These are phyloP conservation scores for Collybiopsis confluens DNA, from an alignment of 768 basidiomycete genomes.

Conservation along the genomic window DNA sequence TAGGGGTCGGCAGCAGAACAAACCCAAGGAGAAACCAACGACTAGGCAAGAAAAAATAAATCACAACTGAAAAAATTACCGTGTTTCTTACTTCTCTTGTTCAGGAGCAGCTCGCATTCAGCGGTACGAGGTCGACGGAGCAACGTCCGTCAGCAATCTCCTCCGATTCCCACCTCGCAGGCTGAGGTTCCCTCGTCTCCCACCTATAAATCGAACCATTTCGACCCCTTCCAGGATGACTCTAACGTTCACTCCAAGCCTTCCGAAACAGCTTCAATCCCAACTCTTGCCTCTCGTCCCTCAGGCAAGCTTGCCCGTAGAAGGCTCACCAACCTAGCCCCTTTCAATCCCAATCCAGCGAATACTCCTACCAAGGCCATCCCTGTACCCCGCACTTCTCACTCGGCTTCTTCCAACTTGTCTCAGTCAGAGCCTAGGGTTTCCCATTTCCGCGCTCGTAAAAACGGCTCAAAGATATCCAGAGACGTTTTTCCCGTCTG, in stretches of 20 bases:
- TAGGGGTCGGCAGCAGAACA: conserved; percentile 29
- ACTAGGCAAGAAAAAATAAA: conserved; percentile 38
- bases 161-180: conserved; percentile 58
- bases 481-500: conserved; percentile 58
- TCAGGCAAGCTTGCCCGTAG: conserved; percentile 58
- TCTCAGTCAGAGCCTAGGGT: conserved; percentile 48
- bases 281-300: conserved; percentile 44
- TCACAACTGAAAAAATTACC: too few species aligned
- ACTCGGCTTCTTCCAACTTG: conserved; percentile 22
- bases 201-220: conserved; percentile 37
- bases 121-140: conserved; percentile 42
- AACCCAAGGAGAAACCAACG: conserved; percentile 39
- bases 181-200: conserved; percentile 50
- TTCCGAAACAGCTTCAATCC: conserved; percentile 21
- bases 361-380: conserved; percentile 42
- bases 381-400: conserved; percentile 40
- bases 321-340: conserved; percentile 34
- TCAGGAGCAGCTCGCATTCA: conserved; percentile 44
- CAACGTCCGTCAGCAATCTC: conserved; percentile 60
- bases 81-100: neutral
- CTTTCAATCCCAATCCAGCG: conserved; percentile 21
- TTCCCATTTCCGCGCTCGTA: conserved; percentile 26
- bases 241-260: conserved; percentile 17
- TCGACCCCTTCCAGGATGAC: conserved; percentile 39
- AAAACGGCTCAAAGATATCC: conserved; percentile 25